phyloP scores from a whole-genome alignment of 768 basidiomycete genomes.

The Hydnomerulius pinastri region DNA sequence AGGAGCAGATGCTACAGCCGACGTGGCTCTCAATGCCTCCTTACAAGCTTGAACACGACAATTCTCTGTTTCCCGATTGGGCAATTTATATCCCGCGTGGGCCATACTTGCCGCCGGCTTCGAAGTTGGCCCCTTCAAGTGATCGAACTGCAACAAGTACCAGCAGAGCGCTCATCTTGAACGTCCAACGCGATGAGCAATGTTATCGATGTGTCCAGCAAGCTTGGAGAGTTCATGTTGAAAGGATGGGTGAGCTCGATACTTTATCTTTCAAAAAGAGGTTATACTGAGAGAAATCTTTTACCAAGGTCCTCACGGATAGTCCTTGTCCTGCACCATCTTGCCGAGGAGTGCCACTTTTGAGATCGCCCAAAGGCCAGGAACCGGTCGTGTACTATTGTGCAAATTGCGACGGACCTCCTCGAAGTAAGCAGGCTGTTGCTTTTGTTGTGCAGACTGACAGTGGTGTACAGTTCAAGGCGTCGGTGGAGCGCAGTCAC shows the following conservation, averaged over 20 bases:
- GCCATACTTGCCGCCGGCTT: too few relatives aligned
- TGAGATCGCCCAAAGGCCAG: constrained; percentile 64
- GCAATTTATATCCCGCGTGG: too few relatives aligned
- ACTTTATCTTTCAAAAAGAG: background rate
- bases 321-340: constrained; percentile 53
- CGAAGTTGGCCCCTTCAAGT: too few relatives aligned
- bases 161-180: constrained; percentile 4
- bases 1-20: constrained; percentile 36
- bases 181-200: constrained; percentile 43
- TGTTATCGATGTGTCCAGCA: constrained; percentile 57
- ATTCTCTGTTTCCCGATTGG: too few relatives aligned
- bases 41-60: too few relatives aligned
- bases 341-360: constrained; percentile 65
- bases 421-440: constrained; percentile 31
- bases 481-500: constrained; percentile 27
- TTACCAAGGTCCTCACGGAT: constrained; percentile 75
- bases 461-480: constrained; percentile 15
- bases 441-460: background rate
- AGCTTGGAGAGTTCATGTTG: constrained; percentile 71
- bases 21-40: constrained; percentile 24
- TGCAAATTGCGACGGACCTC: constrained; percentile 57
- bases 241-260: constrained; percentile 65
- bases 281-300: background rate
- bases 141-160: background rate
- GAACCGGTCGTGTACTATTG: constrained; percentile 55